Evolutionary conservation across 2,329 filamentous ascomycete species (phyloP).

Genomic region (Xylaria sp.): DNA sequence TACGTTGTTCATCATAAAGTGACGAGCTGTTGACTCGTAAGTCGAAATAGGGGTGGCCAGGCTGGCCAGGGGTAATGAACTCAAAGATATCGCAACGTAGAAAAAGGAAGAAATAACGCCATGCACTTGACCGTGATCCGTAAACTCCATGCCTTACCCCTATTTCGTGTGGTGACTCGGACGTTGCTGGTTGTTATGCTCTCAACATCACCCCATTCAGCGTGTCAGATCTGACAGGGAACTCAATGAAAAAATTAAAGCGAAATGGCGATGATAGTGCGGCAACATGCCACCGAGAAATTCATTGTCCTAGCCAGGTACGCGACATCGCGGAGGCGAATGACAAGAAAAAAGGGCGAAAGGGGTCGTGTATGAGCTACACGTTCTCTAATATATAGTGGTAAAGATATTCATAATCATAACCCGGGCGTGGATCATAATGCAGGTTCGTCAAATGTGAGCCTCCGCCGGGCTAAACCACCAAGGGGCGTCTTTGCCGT

Average conservation of each 20-base stretch:
- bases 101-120: slow-evolving; percentile 21
- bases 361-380: slow-evolving; percentile 17
- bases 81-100: slow-evolving; percentile 23
- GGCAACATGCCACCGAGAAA: slow-evolving; percentile 12
- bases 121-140: slow-evolving; percentile 24
- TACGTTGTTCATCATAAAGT: slow-evolving; percentile 5
- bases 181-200: slow-evolving; percentile 7
- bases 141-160: slow-evolving; percentile 33
- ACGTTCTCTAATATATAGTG: slow-evolving; percentile 8
- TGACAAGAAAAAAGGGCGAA: neutral
- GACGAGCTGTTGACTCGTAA: slow-evolving; percentile 12
- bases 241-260: slow-evolving; percentile 20
- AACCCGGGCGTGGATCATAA: slow-evolving; percentile 26
- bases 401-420: slow-evolving; percentile 24
- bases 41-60: slow-evolving; percentile 11
- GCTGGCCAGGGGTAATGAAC: neutral
- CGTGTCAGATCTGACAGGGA: slow-evolving; percentile 13
- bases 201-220: neutral
- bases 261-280: slow-evolving; percentile 7
- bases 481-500: slow-evolving; percentile 67
- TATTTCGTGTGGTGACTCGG: slow-evolving; percentile 18
- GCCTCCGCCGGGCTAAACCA: slow-evolving; percentile 75
- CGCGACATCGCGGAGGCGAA: neutral
- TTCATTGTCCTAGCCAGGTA: neutral
- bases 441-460: slow-evolving; percentile 81